phyloP scores from a whole-genome alignment of 23 red algal species.

The Gracilariopsis chorda region DNA sequence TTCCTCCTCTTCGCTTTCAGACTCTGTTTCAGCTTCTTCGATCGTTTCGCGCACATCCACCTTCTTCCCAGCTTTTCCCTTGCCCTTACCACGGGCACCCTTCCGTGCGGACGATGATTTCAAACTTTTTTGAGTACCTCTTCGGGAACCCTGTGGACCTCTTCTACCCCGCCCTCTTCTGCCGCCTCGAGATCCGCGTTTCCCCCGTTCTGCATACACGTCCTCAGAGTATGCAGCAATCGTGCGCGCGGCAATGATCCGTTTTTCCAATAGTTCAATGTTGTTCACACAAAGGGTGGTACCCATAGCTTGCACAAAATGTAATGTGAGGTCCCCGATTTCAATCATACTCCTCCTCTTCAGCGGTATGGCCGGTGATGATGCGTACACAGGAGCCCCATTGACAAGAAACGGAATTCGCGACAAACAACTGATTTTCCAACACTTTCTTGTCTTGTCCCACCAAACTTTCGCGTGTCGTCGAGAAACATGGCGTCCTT shows the following conservation, averaged over 20 bases:
- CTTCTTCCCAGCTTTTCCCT: too few species aligned
- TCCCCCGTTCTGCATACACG: not conserved
- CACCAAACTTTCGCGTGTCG: slow-evolving; percentile 45
- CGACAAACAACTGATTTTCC: slow-evolving; percentile 61
- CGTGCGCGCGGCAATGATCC: slow-evolving; percentile 6
- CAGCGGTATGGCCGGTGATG: slow-evolving; percentile 25
- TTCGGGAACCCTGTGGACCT: too few species aligned
- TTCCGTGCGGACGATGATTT: too few species aligned
- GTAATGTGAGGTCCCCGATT: slow-evolving; percentile 48
- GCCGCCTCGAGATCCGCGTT: not conserved
- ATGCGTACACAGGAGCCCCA: slow-evolving; percentile 38
- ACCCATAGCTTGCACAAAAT: slow-evolving; percentile 37
- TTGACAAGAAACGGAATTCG: slow-evolving; percentile 48
- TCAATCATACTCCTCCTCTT: slow-evolving; percentile 48
- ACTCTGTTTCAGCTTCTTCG: slow-evolving; percentile 11
- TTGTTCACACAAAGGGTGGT: slow-evolving; percentile 19
- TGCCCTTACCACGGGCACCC: too few species aligned
- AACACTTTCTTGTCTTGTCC: slow-evolving; percentile 3
- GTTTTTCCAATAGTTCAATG: slow-evolving; percentile 39
- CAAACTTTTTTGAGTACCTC: too few species aligned
- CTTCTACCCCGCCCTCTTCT: slow-evolving; percentile 4
- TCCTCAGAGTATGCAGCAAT: not conserved
- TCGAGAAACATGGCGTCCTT: slow-evolving; percentile 38
- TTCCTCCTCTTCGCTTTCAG: slow-evolving; percentile 16
- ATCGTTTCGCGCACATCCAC: too few species aligned